Base-by-base conservation (phyloP, 176 grass and related monocot genomes). In the Aegilops tauschii region DNA sequence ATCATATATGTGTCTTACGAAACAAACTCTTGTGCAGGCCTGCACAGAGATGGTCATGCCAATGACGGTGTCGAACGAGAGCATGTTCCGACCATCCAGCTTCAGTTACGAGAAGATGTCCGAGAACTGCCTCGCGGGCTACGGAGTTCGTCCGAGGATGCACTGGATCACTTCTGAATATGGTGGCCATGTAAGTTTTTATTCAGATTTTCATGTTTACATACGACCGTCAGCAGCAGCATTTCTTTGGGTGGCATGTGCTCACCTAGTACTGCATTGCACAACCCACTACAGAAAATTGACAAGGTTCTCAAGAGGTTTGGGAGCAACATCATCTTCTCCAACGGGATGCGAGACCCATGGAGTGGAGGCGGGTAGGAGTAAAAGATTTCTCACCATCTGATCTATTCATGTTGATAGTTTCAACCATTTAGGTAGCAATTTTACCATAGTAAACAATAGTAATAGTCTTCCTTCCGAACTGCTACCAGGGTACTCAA, bases 11-110 rank as follows among this genome's bases (percentile, higher is more conserved):
- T 78, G 18, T 81, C 7, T 49, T 77, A 12, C 59, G 78, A 67
- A 50, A 61, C 8, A 49, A 69, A 56, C 29, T 85, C 47, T 2
- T 91, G 3, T 70, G n/a, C 42, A 99, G 97, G 90, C 94, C 68
- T 98, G 97, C 83, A 99, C 97, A 73, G 94, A 98, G 87, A 99
- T 99, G 97, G 72, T 99, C 82, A 96, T 99, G 94, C 94, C 94
- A 0, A 90, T 99, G 97, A 81, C 73, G 0, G 30, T 71, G 54
- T 90, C 97, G 16, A 94, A 88, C 45, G 82, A 94, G 61, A 96
- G 94, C 83, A 99, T 99, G 94, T 96, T 99, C 81, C 88, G 85
- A 5, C 82, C 92, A 52, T 94, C n/a, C 9, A 59, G 49, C 35
- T 98, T 86, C 71, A 83, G 32, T 77, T 98, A 93, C 40, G 76